phyloP scores from a whole-genome alignment of 345 rosid genomes.

The Theobroma cacao region DNA sequence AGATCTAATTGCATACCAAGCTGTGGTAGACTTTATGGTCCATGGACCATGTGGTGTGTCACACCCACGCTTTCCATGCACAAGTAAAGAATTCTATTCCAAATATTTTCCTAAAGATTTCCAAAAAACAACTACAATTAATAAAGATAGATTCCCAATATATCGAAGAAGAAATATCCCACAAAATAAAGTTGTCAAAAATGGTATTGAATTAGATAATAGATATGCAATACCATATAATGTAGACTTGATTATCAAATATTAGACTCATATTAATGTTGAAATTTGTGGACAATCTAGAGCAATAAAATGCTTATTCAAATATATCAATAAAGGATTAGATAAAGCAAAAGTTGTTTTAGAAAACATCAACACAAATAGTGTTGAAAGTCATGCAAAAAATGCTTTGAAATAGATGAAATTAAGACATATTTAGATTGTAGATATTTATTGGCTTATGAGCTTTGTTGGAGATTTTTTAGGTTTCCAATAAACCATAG shows the following conservation, averaged over 20 bases:
- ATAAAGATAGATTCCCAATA: neutral
- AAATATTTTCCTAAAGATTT: too few relatives aligned
- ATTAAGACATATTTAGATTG: neutral
- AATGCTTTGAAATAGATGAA: neutral
- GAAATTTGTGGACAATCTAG: neutral
- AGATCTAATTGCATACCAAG: neutral
- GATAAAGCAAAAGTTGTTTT: neutral
- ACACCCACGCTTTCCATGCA: too few relatives aligned
- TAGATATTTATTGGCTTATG: neutral
- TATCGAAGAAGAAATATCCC: too few relatives aligned
- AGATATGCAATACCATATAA: neutral
- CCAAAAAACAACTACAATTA: neutral
- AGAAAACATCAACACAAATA: neutral
- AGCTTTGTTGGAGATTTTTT: neutral
- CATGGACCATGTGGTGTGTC: neutral
- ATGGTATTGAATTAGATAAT: neutral
- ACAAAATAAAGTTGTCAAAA: too few relatives aligned
- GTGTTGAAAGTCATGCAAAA: too few relatives aligned
- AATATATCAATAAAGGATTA: neutral
- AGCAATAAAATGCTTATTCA: neutral
- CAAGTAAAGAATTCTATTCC: too few relatives aligned
- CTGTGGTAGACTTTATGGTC: neutral
- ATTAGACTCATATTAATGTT: neutral
- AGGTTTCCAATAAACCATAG: neutral
- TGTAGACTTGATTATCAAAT: neutral